A percentile compares a stretch with the other conserved stretches of the same genome.
phyloP scores from a whole-genome alignment of 2,329 filamentous ascomycete species.

The Colletotrichum simmondsii region DNA sequence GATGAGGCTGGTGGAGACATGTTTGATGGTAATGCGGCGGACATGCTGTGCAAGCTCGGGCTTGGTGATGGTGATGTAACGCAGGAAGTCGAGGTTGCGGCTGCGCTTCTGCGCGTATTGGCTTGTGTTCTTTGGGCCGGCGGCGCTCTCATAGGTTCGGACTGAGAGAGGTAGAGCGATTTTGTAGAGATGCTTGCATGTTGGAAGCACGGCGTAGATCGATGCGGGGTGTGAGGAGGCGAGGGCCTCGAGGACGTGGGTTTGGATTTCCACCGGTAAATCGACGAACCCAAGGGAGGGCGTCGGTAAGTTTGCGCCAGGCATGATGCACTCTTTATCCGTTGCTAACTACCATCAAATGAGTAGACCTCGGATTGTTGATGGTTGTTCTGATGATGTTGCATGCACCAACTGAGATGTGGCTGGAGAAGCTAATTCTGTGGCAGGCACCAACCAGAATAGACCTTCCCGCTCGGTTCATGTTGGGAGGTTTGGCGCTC shows the following conservation, averaged over 20 bases:
- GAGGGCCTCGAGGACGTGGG: background rate
- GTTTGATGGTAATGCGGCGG: background rate
- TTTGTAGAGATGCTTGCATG: slow-evolving; percentile 3
- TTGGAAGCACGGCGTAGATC: background rate
- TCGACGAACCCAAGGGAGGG: background rate
- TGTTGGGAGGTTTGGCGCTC: background rate
- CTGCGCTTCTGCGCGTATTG: slow-evolving; percentile 4
- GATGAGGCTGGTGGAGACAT: slow-evolving; percentile 9
- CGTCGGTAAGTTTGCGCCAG: background rate
- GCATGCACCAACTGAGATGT: background rate
- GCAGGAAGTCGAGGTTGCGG: slow-evolving; percentile 4
- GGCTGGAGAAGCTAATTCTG: background rate
- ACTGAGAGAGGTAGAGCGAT: background rate
- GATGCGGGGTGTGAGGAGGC: background rate
- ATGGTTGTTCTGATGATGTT: slow-evolving; percentile 3
- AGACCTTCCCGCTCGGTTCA: background rate
- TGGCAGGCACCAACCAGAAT: background rate
- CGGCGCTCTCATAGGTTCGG: background rate
- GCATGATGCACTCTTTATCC: background rate
- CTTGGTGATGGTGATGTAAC: slow-evolving; percentile 6
- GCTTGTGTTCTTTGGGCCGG: background rate
- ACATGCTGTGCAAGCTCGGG: background rate
- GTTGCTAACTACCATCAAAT: background rate
- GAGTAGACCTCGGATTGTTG: background rate
- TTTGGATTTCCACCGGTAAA: background rate